Evolutionary conservation across 306 rosid genomes (phyloP), one percentile per base, ranked within the genome.

Genomic region (Begonia masoniana): DNA sequence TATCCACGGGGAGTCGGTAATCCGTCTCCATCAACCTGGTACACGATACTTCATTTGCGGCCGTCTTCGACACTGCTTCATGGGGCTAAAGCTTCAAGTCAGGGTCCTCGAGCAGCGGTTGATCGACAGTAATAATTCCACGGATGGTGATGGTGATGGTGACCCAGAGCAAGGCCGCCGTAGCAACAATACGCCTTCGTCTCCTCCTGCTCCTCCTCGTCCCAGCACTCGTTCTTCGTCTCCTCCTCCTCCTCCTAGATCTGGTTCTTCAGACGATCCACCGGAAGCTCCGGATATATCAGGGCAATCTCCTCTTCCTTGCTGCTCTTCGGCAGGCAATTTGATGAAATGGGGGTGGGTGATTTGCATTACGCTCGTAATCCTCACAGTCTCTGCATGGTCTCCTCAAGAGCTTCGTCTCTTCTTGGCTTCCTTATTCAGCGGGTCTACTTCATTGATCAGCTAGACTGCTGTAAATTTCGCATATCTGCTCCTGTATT

Each of bases 21-120:
- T 83, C 68, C 68, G 17, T 51, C 73, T 87, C 47, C 43, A 12
- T 17, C 57, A 59, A 57, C 61, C 68, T 24, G 85, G 85, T 45
- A 45, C 49, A 6, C 79, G 96, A 24, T 79, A 70, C 69, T 87
- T 83, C 71, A 77, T 87, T 0, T 83, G 96, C 35, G 96, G 94
- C 6, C 72, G 94, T 45, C 42, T 60, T 54, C 70, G 77, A 42
- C 83, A 83, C 57, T 87, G 96, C 19, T 42, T 41, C 43, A 75
- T 66, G 67, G 96, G 94, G 48, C 96, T 87, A 7, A 87, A 77
- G 66, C 73, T 87, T 24, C 57, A 59, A 16, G 87, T 68, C 68
- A 76, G 53, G 60, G 79, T 83, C 66, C 78, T 55, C 15, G 71
- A 75, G 39, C 39, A 31, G 39, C 39, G 39, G 7, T 31, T 31